These are phyloP conservation scores for Plasmodium inui DNA, from an alignment of 169 alveolate species.

Conservation along the genomic window DNA sequence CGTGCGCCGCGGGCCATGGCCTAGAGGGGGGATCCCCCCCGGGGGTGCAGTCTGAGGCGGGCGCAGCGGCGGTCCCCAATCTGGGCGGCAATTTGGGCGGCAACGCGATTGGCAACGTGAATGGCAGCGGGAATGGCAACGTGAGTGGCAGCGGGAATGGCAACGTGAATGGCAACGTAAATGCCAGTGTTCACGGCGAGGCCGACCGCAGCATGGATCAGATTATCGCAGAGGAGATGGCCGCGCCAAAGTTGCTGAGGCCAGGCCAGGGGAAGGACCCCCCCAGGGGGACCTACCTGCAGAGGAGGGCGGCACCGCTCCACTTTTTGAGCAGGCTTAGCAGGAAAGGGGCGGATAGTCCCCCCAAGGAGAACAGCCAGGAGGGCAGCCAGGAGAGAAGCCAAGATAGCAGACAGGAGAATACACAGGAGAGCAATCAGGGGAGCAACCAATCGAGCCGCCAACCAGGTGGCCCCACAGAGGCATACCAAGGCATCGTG, in stretches of 20 bases:
- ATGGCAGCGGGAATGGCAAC: too few relatives aligned
- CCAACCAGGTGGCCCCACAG: too few relatives aligned
- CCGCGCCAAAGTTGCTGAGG: background rate
- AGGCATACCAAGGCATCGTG: slow-evolving; percentile 46
- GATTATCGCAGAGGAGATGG: background rate
- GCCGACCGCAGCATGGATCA: background rate
- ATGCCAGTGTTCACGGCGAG: background rate
- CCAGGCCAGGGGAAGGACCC: background rate
- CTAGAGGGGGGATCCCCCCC: too few relatives aligned
- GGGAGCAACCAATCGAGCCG: too few relatives aligned
- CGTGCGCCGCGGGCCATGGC: background rate
- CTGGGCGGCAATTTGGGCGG: too few relatives aligned
- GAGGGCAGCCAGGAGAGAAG: background rate
- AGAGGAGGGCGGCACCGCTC: background rate
- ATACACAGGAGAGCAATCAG: background rate
- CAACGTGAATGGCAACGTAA: background rate
- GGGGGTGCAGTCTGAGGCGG: background rate
- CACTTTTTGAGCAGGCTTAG: background rate
- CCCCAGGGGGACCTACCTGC: background rate
- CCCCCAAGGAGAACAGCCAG: background rate
- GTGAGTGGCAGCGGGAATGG: background rate
- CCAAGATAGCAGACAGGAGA: background rate
- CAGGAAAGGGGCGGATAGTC: background rate
- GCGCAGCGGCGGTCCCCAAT: background rate
- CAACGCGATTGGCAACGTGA: too few relatives aligned